Evolutionary conservation across 257 asterid species (phyloP), one percentile per base, ranked within the genome.

Genomic region (Petunia secreta): DNA sequence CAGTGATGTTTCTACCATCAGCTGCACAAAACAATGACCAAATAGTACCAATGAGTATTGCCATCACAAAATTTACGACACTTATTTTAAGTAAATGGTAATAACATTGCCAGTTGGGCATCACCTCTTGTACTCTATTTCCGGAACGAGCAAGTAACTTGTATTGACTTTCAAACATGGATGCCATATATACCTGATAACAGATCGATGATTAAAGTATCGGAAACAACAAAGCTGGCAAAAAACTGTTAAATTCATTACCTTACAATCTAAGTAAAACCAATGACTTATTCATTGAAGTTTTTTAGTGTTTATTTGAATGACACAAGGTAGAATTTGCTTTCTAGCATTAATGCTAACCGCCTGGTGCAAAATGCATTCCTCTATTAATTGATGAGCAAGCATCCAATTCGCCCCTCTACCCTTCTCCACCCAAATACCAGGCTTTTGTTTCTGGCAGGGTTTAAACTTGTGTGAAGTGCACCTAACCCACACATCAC

Each of bases 141-240:
- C 94, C 98, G 34, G 98, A 92, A 77, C 99, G 95, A 80, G 98
- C 99, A 46, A 95, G 99, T 79, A 95, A 80, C 86, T 93, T 95
- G 93, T 95, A 95, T 84, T 92, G 98, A 82, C 91, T 87, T 80
- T 93, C 96, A 36, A 88, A 87, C 92, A 90, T 89, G 75, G 97
- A 87, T 62, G 97, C 93, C 99, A 95, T 89, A 65, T 93, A 95
- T 65, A 95, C 98, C 98, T 95, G 85, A 77, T 77, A 77, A 62
- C 13, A 76, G 36, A 41, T 60, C 41, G 50, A 60, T 6, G 58
- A 77, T 43, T 54, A 50, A 16, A 54, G 25, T 5, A 38, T 50
- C 43, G 7, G 13, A 40, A 73, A 73, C 13, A 34, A 73, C 5
- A 73, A 73, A 43, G 39, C 54, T 7, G 8, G 2, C 54, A 67